phyloP scores from a whole-genome alignment of 192 early-diverging fungal species.

The Kickxella alabastrina region DNA sequence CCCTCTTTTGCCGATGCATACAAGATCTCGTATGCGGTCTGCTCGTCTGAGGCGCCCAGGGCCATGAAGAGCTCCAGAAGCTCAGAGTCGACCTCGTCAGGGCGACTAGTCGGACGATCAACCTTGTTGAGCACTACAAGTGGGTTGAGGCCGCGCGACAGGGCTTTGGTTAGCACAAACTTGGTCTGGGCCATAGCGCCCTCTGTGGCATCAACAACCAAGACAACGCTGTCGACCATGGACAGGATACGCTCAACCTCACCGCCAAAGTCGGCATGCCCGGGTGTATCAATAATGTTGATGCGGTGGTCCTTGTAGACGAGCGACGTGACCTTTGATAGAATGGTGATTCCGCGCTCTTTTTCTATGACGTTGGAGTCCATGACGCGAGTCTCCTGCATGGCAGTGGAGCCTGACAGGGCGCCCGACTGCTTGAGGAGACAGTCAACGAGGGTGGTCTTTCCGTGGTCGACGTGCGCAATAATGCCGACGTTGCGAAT shows the following conservation, averaged over 20 bases:
- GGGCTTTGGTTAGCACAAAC: conserved; percentile 80
- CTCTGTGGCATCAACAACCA: conserved; percentile 83
- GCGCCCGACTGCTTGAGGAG: conserved; percentile 57
- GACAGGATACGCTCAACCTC: conserved; percentile 85
- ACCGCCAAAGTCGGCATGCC: conserved; percentile 64
- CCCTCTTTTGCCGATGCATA: conserved; percentile 83
- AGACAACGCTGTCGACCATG: conserved; percentile 83
- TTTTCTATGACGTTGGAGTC: conserved; percentile 78
- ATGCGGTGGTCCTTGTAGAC: conserved; percentile 71
- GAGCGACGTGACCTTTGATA: conserved; percentile 76
- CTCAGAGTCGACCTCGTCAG: conserved; percentile 75
- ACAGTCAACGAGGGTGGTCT: conserved; percentile 68
- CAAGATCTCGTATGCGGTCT: conserved; percentile 72
- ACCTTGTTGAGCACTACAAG: conserved; percentile 84
- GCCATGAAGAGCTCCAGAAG: conserved; percentile 77
- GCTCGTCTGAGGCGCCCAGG: conserved; percentile 73
- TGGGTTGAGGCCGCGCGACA: conserved; percentile 64
- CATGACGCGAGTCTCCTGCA: conserved; percentile 73
- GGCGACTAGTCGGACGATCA: conserved; percentile 70
- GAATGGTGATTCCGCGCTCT: conserved; percentile 87
- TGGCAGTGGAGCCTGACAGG: conserved; percentile 51
- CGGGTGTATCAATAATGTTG: conserved; percentile 89
- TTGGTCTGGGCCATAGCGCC: conserved; percentile 89
- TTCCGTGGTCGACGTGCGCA: conserved; percentile 88
- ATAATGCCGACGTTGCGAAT: conserved; percentile 57